Percentiles rank a stretch among this genome's conserved stretches.
Evolutionary conservation across 768 basidiomycete genomes (phyloP).

Genomic region (Symmetrospora coprosmae): DNA sequence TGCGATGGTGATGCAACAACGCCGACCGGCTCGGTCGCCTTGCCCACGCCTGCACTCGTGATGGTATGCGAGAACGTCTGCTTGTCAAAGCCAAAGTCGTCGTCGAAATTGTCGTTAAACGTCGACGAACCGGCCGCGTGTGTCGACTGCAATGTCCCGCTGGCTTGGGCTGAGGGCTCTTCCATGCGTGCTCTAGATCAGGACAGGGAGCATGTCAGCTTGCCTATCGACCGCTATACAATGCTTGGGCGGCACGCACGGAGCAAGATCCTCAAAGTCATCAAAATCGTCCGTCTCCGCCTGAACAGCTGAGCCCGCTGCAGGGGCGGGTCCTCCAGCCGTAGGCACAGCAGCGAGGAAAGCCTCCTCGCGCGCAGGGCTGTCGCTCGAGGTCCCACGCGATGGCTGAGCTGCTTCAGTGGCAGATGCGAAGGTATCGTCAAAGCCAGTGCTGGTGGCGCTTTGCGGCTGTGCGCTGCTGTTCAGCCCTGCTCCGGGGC

Average conservation of each 20-base stretch:
- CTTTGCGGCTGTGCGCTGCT: no score
- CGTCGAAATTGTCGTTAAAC: constrained; percentile 9
- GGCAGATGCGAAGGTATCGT: constrained; percentile 15
- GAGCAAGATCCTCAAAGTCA: constrained; percentile 9
- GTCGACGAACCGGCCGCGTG: no score
- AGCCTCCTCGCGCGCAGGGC: no score
- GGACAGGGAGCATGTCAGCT: not conserved
- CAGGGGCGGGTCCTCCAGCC: no score
- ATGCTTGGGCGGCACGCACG: not conserved
- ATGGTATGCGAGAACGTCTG: constrained; percentile 6
- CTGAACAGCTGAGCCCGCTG: no score
- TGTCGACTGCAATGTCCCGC: no score
- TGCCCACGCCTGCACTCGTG: not conserved
- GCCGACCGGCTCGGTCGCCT: not conserved
- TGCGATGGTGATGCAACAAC: not conserved
- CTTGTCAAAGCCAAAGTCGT: not conserved
- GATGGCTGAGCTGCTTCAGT: no score
- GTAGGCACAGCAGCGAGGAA: no score
- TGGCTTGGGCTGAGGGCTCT: no score
- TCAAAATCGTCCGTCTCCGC: constrained; percentile 13
- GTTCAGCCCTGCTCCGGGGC: not conserved
- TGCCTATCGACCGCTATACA: not conserved
- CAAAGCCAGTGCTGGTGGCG: no score
- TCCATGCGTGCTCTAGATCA: not conserved
- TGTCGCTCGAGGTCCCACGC: no score